phyloP scores from a whole-genome alignment of 2,329 filamentous ascomycete genomes.

The Curvularia sp. region DNA sequence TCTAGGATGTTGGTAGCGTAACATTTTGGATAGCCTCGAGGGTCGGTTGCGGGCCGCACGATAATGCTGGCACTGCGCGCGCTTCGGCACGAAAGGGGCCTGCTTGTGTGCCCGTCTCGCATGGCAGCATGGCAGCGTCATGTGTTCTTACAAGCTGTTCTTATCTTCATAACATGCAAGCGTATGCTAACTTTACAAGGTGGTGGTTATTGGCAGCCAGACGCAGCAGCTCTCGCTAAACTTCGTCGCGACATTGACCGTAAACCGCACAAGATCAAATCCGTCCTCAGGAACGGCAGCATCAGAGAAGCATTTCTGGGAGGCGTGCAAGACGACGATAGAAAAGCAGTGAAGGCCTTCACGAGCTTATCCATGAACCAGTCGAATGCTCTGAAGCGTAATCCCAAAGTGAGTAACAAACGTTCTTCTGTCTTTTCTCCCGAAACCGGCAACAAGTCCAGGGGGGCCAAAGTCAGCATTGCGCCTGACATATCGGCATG shows the following conservation, averaged over 20 bases:
- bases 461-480: background rate
- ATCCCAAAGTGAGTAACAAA: conserved; percentile 73
- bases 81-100: conserved; percentile 3
- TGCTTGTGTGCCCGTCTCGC: background rate
- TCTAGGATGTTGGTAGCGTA: background rate
- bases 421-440: conserved; percentile 14
- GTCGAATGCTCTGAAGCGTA: conserved; percentile 80
- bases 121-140: background rate
- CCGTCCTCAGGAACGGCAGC: conserved; percentile 66
- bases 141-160: background rate
- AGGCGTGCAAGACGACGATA: conserved; percentile 61
- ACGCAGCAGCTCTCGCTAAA: conserved; percentile 68
- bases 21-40: conserved; percentile 2
- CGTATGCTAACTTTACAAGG: conserved; percentile 55
- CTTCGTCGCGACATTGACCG: conserved; percentile 79
- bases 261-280: conserved; percentile 73
- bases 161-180: background rate
- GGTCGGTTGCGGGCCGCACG: conserved; percentile 10
- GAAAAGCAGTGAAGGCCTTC: conserved; percentile 73
- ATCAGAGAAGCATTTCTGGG: conserved; percentile 73
- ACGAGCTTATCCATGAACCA: conserved; percentile 64
- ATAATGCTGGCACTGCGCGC: background rate
- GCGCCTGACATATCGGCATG: background rate
- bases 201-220: conserved; percentile 83
- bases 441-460: background rate